These are phyloP conservation scores for Penicillium longicatenatum DNA, from an alignment of 495 filamentous ascomycete species.

Conservation along the genomic window DNA sequence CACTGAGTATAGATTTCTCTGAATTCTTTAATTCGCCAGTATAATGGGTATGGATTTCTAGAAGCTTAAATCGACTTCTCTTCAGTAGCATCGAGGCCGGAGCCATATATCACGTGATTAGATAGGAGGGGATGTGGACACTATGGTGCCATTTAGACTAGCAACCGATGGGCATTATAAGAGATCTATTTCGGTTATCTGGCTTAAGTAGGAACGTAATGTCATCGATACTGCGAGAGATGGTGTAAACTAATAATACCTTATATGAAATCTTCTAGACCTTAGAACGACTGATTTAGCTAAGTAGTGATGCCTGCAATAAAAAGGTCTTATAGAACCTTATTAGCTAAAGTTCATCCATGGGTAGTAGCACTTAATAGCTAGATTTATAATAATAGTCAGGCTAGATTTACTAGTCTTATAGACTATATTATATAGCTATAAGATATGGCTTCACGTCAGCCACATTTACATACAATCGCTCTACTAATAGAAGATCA, in stretches of 20 bases:
- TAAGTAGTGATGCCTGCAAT: not conserved
- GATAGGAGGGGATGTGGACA: not conserved
- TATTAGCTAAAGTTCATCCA: not conserved
- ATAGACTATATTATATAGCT: not conserved
- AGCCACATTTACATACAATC: not conserved
- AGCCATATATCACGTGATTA: not conserved
- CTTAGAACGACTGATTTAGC: not conserved
- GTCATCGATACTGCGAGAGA: constrained; percentile 1
- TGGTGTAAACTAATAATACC: not conserved
- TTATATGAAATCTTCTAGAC: constrained; percentile 1
- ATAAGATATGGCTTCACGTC: not conserved
- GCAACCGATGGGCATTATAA: not conserved
- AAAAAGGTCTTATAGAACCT: not conserved
- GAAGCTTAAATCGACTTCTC: constrained; percentile 8
- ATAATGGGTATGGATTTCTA: constrained; percentile 4
- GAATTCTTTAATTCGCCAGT: constrained; percentile 1
- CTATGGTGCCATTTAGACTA: not conserved
- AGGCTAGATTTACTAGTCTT: not conserved
- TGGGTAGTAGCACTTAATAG: not conserved
- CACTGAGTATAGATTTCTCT: constrained; percentile 1
- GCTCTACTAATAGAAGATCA: not conserved
- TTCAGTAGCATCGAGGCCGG: not conserved
- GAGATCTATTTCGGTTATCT: not conserved
- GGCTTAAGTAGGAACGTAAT: not conserved
- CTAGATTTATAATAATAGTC: not conserved